Base-by-base conservation (phyloP, 768 basidiomycete genomes). In the Termitomyces sp. region DNA sequence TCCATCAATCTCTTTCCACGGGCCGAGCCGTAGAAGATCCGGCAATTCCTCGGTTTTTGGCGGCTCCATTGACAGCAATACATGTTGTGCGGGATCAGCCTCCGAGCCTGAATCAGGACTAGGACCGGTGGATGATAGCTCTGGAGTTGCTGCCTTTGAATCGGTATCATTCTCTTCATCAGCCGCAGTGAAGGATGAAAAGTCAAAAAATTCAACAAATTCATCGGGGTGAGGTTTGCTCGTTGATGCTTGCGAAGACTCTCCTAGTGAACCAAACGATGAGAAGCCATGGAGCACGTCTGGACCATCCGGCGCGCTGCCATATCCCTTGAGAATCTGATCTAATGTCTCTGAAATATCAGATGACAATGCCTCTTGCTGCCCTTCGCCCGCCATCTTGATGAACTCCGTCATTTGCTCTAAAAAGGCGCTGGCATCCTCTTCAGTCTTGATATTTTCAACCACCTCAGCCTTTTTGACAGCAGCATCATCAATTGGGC, bases 61-160 rank as follows among this genome's bases (percentile, higher is more conserved):
- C 64, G 35, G 71, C 64, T 83, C 83, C 54, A 77, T 77, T 35
- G 69, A 60, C 54, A 77, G 66, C 45, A 77, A 70, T 58, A 75
- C 68, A 61, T 76, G 75, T 53, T 81, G 78, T 54, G 73, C 67
- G 26, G 72, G 69, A 56, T 86, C 86, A 32, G 80, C 74, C 64
- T 88, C 88, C 9, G 86, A 81, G 36, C 79, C 82, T 14, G 88
- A 90, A 64, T 87, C 86, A 2, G 90, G 90, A 66, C 88, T 90
- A 12, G 82, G 85, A 62, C 90, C 88, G 20, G 88, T 82, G 58
- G 89, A 88, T 20, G 87, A 85, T 12, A 92, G 77, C 56, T 91
- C 90, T 9, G 90, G 90, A 3, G 90, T 91, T 8, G 80, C 77
- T n/a, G 85, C 82, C 65, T 87, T 88, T 14, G 85, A 86, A 22